These are phyloP conservation scores for Candida corydali DNA, from an alignment of 805 yeast species.

Conservation along the genomic window DNA sequence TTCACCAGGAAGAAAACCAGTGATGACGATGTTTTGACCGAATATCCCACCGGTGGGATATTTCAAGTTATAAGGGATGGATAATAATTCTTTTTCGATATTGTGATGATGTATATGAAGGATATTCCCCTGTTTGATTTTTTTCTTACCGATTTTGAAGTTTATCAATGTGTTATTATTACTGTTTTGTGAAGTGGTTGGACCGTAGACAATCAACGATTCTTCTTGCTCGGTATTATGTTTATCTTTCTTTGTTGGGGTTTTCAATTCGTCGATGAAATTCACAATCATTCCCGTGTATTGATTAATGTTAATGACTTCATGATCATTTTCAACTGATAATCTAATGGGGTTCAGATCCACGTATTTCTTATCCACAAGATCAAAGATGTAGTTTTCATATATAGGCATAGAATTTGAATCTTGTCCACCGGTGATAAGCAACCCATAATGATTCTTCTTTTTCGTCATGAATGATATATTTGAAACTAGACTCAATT, in stretches of 20 bases:
- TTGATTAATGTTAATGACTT: slow-evolving; percentile 26
- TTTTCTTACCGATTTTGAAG: slow-evolving; percentile 31
- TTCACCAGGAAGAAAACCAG: slow-evolving; percentile 53
- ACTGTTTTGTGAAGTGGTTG: slow-evolving; percentile 15
- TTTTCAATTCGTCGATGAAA: slow-evolving; percentile 21
- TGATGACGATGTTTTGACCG: slow-evolving; percentile 60
- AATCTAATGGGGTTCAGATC: slow-evolving; percentile 15
- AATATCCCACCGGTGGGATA: slow-evolving; percentile 61
- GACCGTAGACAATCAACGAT: slow-evolving; percentile 32
- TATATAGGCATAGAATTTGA: slow-evolving; percentile 25
- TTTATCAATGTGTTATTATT: slow-evolving; percentile 29
- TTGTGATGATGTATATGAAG: slow-evolving; percentile 28
- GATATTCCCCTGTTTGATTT: slow-evolving; percentile 26
- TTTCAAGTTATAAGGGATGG: slow-evolving; percentile 44
- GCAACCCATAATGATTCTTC: slow-evolving; percentile 43
- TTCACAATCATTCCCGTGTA: slow-evolving; percentile 30
- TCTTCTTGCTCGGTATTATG: slow-evolving; percentile 14
- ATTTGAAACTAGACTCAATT: slow-evolving; percentile 39
- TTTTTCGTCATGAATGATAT: slow-evolving; percentile 32
- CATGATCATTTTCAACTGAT: slow-evolving; percentile 11
- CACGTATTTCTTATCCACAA: slow-evolving; percentile 36
- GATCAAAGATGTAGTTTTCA: slow-evolving; percentile 41
- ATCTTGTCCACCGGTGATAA: slow-evolving; percentile 53
- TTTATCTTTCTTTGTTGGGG: neutral
- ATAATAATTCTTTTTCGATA: slow-evolving; percentile 12